Percentiles rank a stretch among this genome's conserved stretches.
phyloP scores from a whole-genome alignment of 1,284 basidiomycete genomes.

The Anthracocystis setariae region DNA sequence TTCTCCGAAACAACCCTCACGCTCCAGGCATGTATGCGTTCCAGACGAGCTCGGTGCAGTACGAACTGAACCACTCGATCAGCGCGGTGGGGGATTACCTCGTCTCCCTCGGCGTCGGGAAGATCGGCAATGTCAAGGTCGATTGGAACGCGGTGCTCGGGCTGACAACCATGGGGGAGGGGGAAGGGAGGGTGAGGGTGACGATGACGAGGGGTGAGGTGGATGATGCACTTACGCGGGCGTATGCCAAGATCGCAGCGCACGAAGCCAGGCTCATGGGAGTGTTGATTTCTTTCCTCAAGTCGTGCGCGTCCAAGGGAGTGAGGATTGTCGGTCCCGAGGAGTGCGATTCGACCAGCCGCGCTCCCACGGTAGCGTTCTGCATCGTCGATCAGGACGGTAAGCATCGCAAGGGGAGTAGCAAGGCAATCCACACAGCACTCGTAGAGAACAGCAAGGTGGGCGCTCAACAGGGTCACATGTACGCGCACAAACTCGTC shows the following conservation, averaged over 20 bases:
- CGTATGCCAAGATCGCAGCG: slow-evolving; percentile 66
- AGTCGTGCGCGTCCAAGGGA: slow-evolving; percentile 69
- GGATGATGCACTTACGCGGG: slow-evolving; percentile 53
- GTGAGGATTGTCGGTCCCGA: slow-evolving; percentile 75
- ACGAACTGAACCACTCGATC: slow-evolving; percentile 76
- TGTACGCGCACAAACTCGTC: slow-evolving; percentile 78
- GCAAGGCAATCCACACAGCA: slow-evolving; percentile 73
- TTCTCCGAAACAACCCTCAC: slow-evolving; percentile 69
- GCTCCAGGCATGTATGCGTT: slow-evolving; percentile 74
- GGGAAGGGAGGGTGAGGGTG: not conserved
- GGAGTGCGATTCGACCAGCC: slow-evolving; percentile 24
- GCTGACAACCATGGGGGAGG: not conserved
- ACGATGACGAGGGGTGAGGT: slow-evolving; percentile 5
- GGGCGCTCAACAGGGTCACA: slow-evolving; percentile 80
- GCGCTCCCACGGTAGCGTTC: slow-evolving; percentile 79
- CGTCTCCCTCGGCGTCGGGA: slow-evolving; percentile 70
- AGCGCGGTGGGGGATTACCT: slow-evolving; percentile 77
- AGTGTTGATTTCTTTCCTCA: slow-evolving; percentile 70
- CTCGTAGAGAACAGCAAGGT: slow-evolving; percentile 73
- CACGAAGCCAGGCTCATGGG: slow-evolving; percentile 71
- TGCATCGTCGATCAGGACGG: slow-evolving; percentile 70
- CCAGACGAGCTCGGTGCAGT: slow-evolving; percentile 73
- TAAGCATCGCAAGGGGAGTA: slow-evolving; percentile 70
- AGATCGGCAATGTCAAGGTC: not conserved
- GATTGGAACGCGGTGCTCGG: slow-evolving; percentile 24